Base-by-base conservation (phyloP, 164 flowering plant species). In the Malania oleifera region DNA sequence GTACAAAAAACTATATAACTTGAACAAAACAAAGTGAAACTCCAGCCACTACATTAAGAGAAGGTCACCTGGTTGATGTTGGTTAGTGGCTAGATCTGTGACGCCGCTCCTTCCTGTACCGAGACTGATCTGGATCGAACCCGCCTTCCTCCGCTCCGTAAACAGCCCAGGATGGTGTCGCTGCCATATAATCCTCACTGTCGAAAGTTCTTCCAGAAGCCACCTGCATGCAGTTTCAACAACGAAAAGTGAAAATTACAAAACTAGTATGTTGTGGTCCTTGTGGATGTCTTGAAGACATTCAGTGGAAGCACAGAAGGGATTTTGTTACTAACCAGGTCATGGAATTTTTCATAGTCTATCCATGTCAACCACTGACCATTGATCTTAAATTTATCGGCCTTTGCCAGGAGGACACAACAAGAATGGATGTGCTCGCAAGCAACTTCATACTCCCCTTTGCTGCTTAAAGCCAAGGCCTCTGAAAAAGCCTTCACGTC, bases 281-380 rank as follows among this genome's bases (percentile, higher is more conserved):
- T 31, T n/a, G n/a, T n/a, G n/a, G n/a, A n/a, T n/a, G n/a, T n/a
- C n/a, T n/a, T n/a, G n/a, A n/a, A n/a, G n/a, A n/a, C n/a, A n/a
- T n/a, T n/a, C n/a, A n/a, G n/a, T n/a, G n/a, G n/a, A n/a, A n/a
- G n/a, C n/a, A n/a, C n/a, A n/a, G n/a, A n/a, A n/a, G n/a, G 20
- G 49, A 24, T 14, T 22, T 25, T 29, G 54, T 14, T 43, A 75
- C 89, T 0, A n/a, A 95, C 96, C 93, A 91, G 74, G 63, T 85
- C 79, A 55, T 95, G 98, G 68, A 95, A 95, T 75, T 85, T 95
- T 39, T 91, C 99, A 43, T 95, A 95, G 63, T 91, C 96, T 60
- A 95, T 95, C 97, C 97, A 95, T 31, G 99, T 95, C 73, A 65
- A 76, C 99, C 99, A 95, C 61, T 85, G 84, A 39, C 88, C 95